A percentile compares a stretch with the other conserved stretches of the same genome.
Conservation (phyloP, 805 yeast species). For the Ogataea angusta region DNA sequence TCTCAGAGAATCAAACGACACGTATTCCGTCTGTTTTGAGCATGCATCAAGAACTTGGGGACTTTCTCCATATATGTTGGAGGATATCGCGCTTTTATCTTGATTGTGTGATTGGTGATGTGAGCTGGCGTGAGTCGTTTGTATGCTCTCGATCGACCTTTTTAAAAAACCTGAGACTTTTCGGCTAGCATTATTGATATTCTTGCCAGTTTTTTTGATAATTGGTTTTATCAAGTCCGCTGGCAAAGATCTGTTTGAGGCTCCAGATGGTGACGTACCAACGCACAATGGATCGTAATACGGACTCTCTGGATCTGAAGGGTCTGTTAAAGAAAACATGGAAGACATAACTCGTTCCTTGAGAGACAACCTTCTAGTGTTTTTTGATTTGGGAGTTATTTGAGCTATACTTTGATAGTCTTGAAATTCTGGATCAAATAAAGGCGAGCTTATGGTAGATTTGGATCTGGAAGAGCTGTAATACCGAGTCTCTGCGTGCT, state of each 20-base stretch:
- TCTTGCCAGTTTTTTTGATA: constrained; percentile 25
- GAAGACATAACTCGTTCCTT: constrained; percentile 19
- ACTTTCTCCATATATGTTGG: too few relatives aligned
- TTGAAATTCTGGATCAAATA: constrained; percentile 2
- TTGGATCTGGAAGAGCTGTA: not conserved
- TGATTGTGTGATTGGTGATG: too few relatives aligned
- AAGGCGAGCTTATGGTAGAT: not conserved
- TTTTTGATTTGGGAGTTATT: constrained; percentile 5
- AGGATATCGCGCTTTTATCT: too few relatives aligned
- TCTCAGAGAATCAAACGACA: constrained; percentile 40
- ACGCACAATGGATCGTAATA: constrained; percentile 19
- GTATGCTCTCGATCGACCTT: constrained; percentile 24
- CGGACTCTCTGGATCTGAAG: constrained; percentile 23
- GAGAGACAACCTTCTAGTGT: constrained; percentile 16
- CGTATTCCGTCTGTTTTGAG: constrained; percentile 19
- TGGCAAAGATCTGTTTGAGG: constrained; percentile 7
- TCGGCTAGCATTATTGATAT: constrained; percentile 25
- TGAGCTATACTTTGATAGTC: constrained; percentile 13
- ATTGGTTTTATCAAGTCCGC: constrained; percentile 24
- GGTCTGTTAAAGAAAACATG: constrained; percentile 20
- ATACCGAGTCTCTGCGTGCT: not conserved
- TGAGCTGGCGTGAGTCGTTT: too few relatives aligned
- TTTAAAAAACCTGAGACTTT: constrained; percentile 28
- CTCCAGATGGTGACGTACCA: constrained; percentile 9
- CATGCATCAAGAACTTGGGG: too few relatives aligned